Evolutionary conservation across 352 stramenopile species (phyloP).

Genomic region (Phytophthora cryptogea): DNA sequence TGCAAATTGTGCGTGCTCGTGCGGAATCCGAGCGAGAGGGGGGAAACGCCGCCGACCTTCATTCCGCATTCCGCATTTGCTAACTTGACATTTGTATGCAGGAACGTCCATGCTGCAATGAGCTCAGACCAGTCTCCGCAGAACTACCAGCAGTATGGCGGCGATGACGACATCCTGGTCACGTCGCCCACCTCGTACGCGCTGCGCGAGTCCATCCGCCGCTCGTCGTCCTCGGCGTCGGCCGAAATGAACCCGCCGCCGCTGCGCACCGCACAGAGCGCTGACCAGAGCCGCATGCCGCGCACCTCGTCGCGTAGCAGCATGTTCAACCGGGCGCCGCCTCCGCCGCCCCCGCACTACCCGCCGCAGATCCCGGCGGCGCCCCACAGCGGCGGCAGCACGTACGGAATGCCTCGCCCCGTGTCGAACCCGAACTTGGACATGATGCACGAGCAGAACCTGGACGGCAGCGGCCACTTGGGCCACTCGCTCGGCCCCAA

Average conservation of each 20-base stretch:
- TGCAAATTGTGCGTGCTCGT: conserved; percentile 8
- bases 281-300: conserved; percentile 32
- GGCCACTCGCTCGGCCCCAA: conserved; percentile 74
- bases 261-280: conserved; percentile 25
- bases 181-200: conserved; percentile 83
- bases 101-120: conserved; percentile 49
- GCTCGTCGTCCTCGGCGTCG: conserved; percentile 66
- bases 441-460: conserved; percentile 39
- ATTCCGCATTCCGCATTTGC: conserved; percentile 27
- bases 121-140: conserved; percentile 40
- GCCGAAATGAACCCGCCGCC: conserved; percentile 40
- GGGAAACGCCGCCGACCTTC: not conserved
- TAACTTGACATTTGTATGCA: conserved; percentile 36
- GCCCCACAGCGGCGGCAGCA: conserved; percentile 12
- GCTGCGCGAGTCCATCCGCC: conserved; percentile 77
- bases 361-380: conserved; percentile 41
- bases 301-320: conserved; percentile 47
- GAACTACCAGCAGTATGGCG: conserved; percentile 42
- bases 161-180: conserved; percentile 75
- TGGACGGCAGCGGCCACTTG: conserved; percentile 45
- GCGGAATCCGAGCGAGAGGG: conserved; percentile 6
- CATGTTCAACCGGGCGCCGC: conserved; percentile 65
- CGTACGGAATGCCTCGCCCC: conserved; percentile 50
- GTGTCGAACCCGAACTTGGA: conserved; percentile 74
- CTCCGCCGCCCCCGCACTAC: conserved; percentile 59